Conservation (phyloP, 2,329 filamentous ascomycete species). For the Phialocephala subalpina region DNA sequence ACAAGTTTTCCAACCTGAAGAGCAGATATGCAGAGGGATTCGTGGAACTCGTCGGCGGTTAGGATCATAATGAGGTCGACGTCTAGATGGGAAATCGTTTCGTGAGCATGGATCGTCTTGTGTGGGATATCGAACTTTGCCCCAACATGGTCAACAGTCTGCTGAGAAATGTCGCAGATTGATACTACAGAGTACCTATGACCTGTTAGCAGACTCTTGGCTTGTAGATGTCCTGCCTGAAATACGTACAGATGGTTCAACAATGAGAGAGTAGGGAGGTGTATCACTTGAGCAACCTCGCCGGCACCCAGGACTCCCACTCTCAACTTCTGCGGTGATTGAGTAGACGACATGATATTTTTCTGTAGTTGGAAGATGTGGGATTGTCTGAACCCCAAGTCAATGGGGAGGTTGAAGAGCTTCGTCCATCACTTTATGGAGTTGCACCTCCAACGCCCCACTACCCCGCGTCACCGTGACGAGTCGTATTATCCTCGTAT, state of each 20-base stretch:
- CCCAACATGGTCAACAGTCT: constrained; percentile 50
- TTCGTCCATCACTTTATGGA: not conserved
- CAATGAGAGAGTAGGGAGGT: constrained; percentile 55
- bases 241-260: constrained; percentile 45
- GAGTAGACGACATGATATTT: not conserved
- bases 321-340: constrained; percentile 11
- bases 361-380: not conserved
- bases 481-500: not conserved
- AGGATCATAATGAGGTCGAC: constrained; percentile 54
- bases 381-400: not conserved
- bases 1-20: constrained; percentile 62
- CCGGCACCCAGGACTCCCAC: constrained; percentile 50
- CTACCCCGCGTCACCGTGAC: not conserved
- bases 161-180: constrained; percentile 49
- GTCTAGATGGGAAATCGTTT: constrained; percentile 21
- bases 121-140: constrained; percentile 33
- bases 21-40: constrained; percentile 57
- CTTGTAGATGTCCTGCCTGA: not conserved
- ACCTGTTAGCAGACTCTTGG: not conserved
- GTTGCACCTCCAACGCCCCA: not conserved
- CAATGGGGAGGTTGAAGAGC: not conserved
- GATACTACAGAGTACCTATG: constrained; percentile 33
- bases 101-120: constrained; percentile 37
- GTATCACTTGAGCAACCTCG: constrained; percentile 58
- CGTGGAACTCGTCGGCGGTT: constrained; percentile 62